Base-by-base conservation (phyloP, 331 rosid genomes). In the Malus hybrid region DNA sequence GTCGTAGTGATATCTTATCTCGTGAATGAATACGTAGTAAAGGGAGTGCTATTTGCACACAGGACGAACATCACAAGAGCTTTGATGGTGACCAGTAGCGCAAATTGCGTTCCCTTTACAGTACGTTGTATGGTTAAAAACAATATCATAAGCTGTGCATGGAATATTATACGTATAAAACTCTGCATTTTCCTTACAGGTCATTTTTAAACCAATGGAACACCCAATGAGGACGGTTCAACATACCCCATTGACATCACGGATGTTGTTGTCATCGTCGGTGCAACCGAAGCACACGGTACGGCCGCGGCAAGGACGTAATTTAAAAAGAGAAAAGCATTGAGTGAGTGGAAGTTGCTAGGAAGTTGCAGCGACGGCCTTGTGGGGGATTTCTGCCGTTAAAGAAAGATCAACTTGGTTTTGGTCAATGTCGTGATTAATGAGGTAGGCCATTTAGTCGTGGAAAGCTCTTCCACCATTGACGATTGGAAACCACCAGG, bases 311-410 rank as follows among this genome's bases (percentile, higher is more conserved):
- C 7, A 16, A 11, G 14, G 6, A 16, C 4, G 3, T 8, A 7
- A 33, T 18, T 34, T 56, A 52, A 39, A 28, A 6, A n/a, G 5
- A 2, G 57, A 30, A 8, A 29, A 39, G 70, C 56, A 14, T 19
- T 12, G 3, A 19, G 66, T 56, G 39, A 65, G 22, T 74, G 84
- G 76, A 75, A 80, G 34, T 70, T 80, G 66, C 88, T 6, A 13
- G 62, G 90, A 84, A 90, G 82, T 77, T 87, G 50, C 86, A 58
- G 14, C 4, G 73, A 73, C 67, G 78, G 77, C 73, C 7, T 48
- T 2, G 0, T 8, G 3, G 7, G 3, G 20, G n/a, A 39, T 39
- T 39, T 32, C 75, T 6, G 63, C 1, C 30, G 0, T 30, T 12
- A 15, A 66, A 28, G 46, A 2, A 39, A 39, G 12, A 10, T 39